Percentiles rank a stretch among this genome's conserved stretches.
Conservation (phyloP, 2,329 filamentous ascomycete species). For the Cylindrodendrum hubeiense region DNA sequence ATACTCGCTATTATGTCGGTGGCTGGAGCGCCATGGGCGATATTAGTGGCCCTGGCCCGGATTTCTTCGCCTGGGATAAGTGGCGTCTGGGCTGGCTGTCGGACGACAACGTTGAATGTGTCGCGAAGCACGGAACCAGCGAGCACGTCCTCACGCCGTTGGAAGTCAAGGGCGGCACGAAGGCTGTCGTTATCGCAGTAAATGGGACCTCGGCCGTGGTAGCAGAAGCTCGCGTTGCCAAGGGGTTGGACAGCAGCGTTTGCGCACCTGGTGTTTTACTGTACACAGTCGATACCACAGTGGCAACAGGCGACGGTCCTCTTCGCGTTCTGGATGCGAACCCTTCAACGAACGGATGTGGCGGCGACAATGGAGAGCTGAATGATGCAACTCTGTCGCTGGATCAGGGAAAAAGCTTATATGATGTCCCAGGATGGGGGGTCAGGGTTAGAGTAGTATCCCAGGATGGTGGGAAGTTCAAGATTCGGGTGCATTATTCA, state of each 20-base stretch:
- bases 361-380: constrained; percentile 37
- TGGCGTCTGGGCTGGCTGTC: constrained; percentile 54
- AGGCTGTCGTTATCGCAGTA: constrained; percentile 27
- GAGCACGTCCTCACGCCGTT: constrained; percentile 39
- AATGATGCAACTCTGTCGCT: constrained; percentile 49
- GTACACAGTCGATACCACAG: constrained; percentile 49
- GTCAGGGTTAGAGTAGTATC: constrained; percentile 28
- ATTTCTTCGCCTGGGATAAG: constrained; percentile 55
- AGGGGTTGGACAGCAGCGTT: constrained; percentile 39
- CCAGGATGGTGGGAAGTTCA: constrained; percentile 12
- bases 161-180: constrained; percentile 23
- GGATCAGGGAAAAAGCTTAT: neutral
- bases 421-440: constrained; percentile 27
- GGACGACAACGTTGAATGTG: constrained; percentile 50
- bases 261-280: constrained; percentile 52
- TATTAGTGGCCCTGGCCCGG: constrained; percentile 49
- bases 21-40: constrained; percentile 54
- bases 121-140: constrained; percentile 39
- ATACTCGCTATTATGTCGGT: constrained; percentile 48
- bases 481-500: constrained; percentile 17
- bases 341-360: constrained; percentile 45
- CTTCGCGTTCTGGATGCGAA: constrained; percentile 50
- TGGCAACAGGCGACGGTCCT: constrained; percentile 46
- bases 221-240: constrained; percentile 46
- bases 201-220: constrained; percentile 44